These are phyloP conservation scores for Beauveria australis DNA, from an alignment of 2,329 filamentous ascomycete genomes.

Conservation along the genomic window DNA sequence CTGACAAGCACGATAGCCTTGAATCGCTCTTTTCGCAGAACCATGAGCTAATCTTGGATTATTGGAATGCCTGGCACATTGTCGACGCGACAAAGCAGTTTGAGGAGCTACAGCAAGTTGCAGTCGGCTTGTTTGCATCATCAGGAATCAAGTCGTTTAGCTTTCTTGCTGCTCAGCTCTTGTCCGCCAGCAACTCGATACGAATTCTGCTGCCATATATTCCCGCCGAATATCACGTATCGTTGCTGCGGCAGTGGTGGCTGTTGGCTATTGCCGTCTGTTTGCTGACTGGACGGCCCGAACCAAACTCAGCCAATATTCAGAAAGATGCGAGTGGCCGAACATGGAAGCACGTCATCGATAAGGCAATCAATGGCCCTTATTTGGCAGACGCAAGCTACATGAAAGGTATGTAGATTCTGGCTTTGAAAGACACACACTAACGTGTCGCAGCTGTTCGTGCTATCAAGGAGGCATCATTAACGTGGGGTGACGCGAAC, in stretches of 20 bases:
- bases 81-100: slow-evolving; percentile 66
- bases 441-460: slow-evolving; percentile 46
- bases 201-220: slow-evolving; percentile 76
- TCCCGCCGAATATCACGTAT: slow-evolving; percentile 62
- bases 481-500: slow-evolving; percentile 65
- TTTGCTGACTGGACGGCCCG: slow-evolving; percentile 64
- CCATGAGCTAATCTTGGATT: slow-evolving; percentile 65
- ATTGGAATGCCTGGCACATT: slow-evolving; percentile 85
- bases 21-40: slow-evolving; percentile 58
- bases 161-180: slow-evolving; percentile 72
- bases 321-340: slow-evolving; percentile 50
- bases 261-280: slow-evolving; percentile 72
- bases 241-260: slow-evolving; percentile 82
- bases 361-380: slow-evolving; percentile 60
- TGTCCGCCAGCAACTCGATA: slow-evolving; percentile 82
- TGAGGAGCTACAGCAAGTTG: slow-evolving; percentile 57
- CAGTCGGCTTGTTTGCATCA: slow-evolving; percentile 52
- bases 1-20: slow-evolving; percentile 54
- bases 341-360: slow-evolving; percentile 69
- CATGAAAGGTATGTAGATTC: slow-evolving; percentile 58
- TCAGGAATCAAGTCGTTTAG: slow-evolving; percentile 59
- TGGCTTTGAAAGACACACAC: not conserved
- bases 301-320: slow-evolving; percentile 59
- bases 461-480: slow-evolving; percentile 64
- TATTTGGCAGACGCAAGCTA: slow-evolving; percentile 71